Base-by-base conservation (phyloP, 495 filamentous ascomycete species). In the Penicillium silybi region DNA sequence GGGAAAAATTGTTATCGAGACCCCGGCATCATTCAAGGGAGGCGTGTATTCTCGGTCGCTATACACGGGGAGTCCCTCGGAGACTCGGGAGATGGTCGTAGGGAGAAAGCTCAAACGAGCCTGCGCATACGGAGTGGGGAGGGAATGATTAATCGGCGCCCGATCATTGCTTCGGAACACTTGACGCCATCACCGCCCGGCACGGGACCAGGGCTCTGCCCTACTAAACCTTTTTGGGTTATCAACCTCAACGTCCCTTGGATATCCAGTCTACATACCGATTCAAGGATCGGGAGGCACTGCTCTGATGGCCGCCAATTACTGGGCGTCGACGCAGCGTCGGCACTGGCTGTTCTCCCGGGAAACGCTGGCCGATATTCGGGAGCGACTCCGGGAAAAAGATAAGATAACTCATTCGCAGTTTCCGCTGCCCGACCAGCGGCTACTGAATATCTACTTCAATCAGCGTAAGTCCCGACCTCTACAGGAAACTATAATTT, bases 311-410 rank as follows among this genome's bases (percentile, higher is more conserved):
- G 91, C 93, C 46, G 89, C 92, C 61, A 97, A 93, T 69, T 98
- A 88, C 71, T 98, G 95, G 93, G 87, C 86, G 48, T 97, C 92
- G 44, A 91, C 90, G 15, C 93, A 98, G 71, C 81, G 86, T 47
- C 83, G 80, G 56, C 80, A 88, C 70, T 98, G 95, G 95, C 85
- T 89, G 51, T 97, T 93, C 72, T 83, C 91, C 37, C 84, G 87
- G 57, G 82, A 86, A 57, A 82, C 86, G 57, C 76, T 98, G 41
- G 80, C 82, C 10, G 80, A 85, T 37, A 79, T 87, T 62, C 84
- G 93, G 48, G 78, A 84, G 52, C 74, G 78, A 53, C 80, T 96
- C 15, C 87, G 87, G 62, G 81, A 88, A 47, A 80, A 83, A 48
- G 87, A 95, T 62, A 80, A 80, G 48, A 72, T 71, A 48, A 68